Evolutionary conservation across 306 rosid genomes (phyloP), one percentile per base, ranked within the genome.

Genomic region (Gastrolobium bilobum): DNA sequence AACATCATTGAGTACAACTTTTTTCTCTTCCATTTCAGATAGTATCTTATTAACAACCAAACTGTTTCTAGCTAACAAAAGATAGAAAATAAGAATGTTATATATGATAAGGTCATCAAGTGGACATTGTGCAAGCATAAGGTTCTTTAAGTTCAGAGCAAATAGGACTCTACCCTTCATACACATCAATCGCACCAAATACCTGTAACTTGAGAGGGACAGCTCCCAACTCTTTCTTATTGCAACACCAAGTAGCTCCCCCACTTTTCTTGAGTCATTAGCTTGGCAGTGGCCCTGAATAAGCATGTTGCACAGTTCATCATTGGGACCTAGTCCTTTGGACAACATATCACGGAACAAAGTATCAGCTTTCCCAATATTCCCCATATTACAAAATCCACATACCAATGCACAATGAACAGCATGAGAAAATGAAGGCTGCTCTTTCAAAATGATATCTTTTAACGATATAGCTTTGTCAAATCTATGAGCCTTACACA

Each of bases 41-140:
- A 91, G 53, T 44, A 90, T 81, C 58, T 85, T 79, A 52, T 58
- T 15, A 51, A 89, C 93, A 66, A 66, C 77, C 11, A 38, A 81
- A 80, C 80, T 20, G 57, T 89, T 88, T 72, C 93, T 90, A 5
- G 82, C 68, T 59, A 71, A 73, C 56, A 91, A 80, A 67, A 95
- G 90, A 88, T 81, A 70, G 85, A 92, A 92, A 51, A 91, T 80
- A 68, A 90, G 91, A 79, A 95, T 88, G 86, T 91, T 92, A 83
- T 90, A 87, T 64, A 87, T 50, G 78, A 87, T 76, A 73, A 79
- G 81, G 60, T 68, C 86, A 35, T 68, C 78, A 79, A 37, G 34
- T 83, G 85, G 53, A 71, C 77, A 68, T 69, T 81, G 88, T 81
- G 87, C 91, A 83, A 87, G 87, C 88, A 91, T 82, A 37, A 88